Evolutionary conservation across 805 yeast species (phyloP).

Genomic region (Candida tibetensis): DNA sequence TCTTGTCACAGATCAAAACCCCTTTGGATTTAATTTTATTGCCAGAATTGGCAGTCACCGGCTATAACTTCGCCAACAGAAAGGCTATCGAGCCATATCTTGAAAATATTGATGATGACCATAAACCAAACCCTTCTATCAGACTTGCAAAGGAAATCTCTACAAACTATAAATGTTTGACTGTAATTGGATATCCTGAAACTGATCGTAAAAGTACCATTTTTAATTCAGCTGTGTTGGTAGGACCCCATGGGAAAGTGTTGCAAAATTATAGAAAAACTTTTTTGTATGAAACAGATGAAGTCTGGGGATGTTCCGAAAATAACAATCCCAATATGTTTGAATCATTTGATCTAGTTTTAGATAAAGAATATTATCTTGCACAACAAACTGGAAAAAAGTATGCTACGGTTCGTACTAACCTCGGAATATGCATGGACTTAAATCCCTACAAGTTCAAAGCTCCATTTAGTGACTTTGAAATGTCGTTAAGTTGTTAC

Average conservation of each 20-base stretch:
- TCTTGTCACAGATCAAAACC: constrained; percentile 18
- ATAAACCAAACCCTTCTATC: constrained; percentile 42
- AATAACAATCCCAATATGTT: constrained; percentile 54
- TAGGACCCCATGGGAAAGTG: constrained; percentile 55
- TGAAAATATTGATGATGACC: constrained; percentile 34
- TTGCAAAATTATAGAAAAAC: constrained; percentile 72
- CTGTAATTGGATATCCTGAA: constrained; percentile 85
- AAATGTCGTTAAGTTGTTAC: constrained; percentile 58
- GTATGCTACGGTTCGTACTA: constrained; percentile 26
- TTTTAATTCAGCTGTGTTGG: constrained; percentile 71
- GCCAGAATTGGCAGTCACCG: constrained; percentile 84
- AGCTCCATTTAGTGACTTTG: constrained; percentile 74
- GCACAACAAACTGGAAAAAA: constrained; percentile 1
- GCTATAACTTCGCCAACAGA: constrained; percentile 62
- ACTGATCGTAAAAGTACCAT: constrained; percentile 24
- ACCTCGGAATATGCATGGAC: constrained; percentile 93
- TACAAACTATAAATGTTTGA: constrained; percentile 51
- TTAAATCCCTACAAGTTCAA: constrained; percentile 80
- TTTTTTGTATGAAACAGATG: constrained; percentile 75
- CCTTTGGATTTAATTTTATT: constrained; percentile 64
- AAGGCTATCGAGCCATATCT: constrained; percentile 55
- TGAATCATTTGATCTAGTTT: constrained; percentile 43
- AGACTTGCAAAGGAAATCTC: constrained; percentile 59
- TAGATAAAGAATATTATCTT: constrained; percentile 21
- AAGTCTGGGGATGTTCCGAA: constrained; percentile 74